Evolutionary conservation across 2,329 filamentous ascomycete genomes (phyloP), one percentile per base, ranked within the genome.

Genomic region (Cladophialophora bantiana): DNA sequence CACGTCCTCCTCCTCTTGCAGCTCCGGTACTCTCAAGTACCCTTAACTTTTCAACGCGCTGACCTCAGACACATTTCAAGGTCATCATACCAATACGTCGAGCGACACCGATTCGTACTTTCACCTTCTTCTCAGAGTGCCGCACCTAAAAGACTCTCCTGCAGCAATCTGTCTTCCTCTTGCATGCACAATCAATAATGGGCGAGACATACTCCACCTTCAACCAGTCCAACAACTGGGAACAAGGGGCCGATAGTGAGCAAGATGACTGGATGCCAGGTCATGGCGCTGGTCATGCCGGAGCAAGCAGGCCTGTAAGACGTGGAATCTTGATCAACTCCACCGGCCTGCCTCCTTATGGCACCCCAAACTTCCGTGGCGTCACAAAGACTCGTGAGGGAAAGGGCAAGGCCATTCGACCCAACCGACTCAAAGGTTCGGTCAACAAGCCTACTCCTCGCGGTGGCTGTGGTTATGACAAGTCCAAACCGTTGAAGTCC

Each of bases 401-500:
- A 26, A 12, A 7, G 4, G 18, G 13, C 13, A 42, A 42, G 15
- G 4, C 15, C 4, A 0, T 9, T 5, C 5, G 40, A 42, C 40
- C 15, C 40, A 26, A 9, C 20, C 45, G 18, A 5, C 4, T 20
- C 26, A 6, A 9, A 50, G 12, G 26, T 4, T 26, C 45, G 26
- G 45, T 10, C 3, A 50, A 12, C 4, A 45, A 45, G 40, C 6
- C 40, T 20, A 20, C 40, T 7, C 7, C 40, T 9, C 15, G 40
- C 9, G 40, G 6, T 45, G 40, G 40, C 9, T 4, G 15, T 45
- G n/a, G 15, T 45, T 45, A 15, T 12, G 45, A 15, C 31, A 38
- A 52, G 58, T n/a, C 58, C 7, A 36, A 52, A 48, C 7, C 31
- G 1, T 38, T 60, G 15, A 53, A 52, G 45, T 60, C 42, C 2